Evolutionary conservation across 2,329 filamentous ascomycete genomes (phyloP).

Genomic region (Microdochium nivale): DNA sequence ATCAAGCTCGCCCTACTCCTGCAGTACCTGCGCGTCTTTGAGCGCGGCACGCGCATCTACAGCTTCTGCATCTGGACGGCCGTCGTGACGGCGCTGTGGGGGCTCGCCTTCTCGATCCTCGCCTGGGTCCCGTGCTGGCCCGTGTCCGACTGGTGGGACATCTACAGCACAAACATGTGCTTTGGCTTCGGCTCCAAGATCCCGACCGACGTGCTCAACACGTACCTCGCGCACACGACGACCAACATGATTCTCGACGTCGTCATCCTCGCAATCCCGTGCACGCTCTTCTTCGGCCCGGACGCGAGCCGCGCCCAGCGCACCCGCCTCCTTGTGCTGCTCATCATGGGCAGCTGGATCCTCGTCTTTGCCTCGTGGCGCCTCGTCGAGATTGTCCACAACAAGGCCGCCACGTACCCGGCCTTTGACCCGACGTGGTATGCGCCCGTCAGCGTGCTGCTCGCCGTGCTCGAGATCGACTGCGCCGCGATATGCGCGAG

Average conservation of each 20-base stretch:
- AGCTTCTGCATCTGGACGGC: constrained; percentile 11
- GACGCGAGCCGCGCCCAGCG: constrained; percentile 10
- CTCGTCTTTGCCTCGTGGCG: neutral
- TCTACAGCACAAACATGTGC: constrained; percentile 9
- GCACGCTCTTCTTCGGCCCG: constrained; percentile 17
- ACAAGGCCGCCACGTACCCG: neutral
- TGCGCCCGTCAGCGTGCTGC: neutral
- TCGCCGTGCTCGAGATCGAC: neutral
- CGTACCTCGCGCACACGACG: constrained; percentile 21
- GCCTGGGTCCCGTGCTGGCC: constrained; percentile 21
- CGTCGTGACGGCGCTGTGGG: constrained; percentile 11
- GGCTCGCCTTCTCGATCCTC: constrained; percentile 18
- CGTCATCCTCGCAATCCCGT: constrained; percentile 20
- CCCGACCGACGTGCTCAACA: constrained; percentile 15
- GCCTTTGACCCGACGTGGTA: neutral
- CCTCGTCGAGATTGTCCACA: neutral
- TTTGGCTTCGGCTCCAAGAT: constrained; percentile 21
- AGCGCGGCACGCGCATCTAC: constrained; percentile 7
- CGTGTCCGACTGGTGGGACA: constrained; percentile 11
- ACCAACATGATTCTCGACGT: constrained; percentile 24
- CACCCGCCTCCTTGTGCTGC: constrained; percentile 16
- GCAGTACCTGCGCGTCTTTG: constrained; percentile 17
- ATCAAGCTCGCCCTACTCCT: constrained; percentile 18
- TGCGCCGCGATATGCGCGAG: neutral
- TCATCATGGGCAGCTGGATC: constrained; percentile 16